These are phyloP conservation scores for Hygrophorus pudorinus DNA, from an alignment of 768 basidiomycete species.

Conservation along the genomic window DNA sequence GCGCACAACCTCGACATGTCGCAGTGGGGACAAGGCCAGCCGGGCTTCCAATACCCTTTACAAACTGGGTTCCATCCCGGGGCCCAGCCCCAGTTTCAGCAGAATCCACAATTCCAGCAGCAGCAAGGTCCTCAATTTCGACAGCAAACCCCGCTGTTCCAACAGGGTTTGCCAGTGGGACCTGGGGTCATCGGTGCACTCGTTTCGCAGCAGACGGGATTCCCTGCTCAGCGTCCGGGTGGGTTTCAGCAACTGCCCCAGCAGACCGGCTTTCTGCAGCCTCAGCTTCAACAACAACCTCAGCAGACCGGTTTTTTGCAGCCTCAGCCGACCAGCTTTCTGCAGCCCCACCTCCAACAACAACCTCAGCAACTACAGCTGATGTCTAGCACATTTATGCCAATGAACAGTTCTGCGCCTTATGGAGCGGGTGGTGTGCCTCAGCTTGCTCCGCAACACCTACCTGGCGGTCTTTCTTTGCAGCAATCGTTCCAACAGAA, in stretches of 20 bases:
- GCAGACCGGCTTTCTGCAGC: conserved; percentile 27
- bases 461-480: conserved; percentile 42
- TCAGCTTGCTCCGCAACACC: conserved; percentile 57
- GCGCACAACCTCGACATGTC: conserved; percentile 39
- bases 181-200: conserved; percentile 31
- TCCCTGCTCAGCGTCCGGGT: conserved; percentile 29
- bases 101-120: conserved; percentile 36
- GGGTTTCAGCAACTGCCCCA: conserved; percentile 38
- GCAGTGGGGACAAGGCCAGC: conserved; percentile 61
- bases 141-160: conserved; percentile 29
- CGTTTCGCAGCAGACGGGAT: conserved; percentile 56
- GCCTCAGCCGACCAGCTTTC: conserved; percentile 45
- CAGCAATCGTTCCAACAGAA: conserved; percentile 86
- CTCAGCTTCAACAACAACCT: conserved; percentile 37
- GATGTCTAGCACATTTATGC: conserved; percentile 92
- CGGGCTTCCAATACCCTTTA: conserved; percentile 62
- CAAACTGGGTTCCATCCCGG: conserved; percentile 53
- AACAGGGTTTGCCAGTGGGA: conserved; percentile 25
- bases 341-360: conserved; percentile 29
- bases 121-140: conserved; percentile 34
- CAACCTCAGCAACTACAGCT: conserved; percentile 52
- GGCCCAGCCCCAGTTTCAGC: conserved; percentile 33
- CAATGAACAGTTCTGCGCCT: conserved; percentile 51
- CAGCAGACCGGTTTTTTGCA: conserved; percentile 57
- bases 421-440: conserved; percentile 53